Base-by-base conservation (phyloP, 352 stramenopile genomes). In the Phytophthora melonis region DNA sequence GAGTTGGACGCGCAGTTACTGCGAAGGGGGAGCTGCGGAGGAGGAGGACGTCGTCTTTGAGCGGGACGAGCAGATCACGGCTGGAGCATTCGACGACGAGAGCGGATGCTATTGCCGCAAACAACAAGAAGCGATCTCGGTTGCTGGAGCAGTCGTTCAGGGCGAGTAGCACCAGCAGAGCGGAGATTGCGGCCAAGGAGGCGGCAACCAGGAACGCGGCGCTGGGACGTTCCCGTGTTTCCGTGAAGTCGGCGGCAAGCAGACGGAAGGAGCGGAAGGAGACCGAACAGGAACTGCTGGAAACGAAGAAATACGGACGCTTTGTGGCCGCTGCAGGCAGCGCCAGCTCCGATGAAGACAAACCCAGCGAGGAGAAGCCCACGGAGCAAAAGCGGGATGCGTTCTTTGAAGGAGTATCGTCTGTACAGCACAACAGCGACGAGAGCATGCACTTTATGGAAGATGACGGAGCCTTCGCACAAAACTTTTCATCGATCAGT, bases 331-430 rank as follows among this genome's bases (percentile, higher is more conserved):
- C 65, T 9, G 50, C 27, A 53, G 39, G 10, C 4, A 63, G 41
- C 61, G 19, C 49, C 6, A 64, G 36, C 45, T 70, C 68, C 16
- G 61, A 67, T 18, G 53, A 72, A 32, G 30, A 72, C 39, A 73
- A 58, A 21, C 25, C 30, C 14, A 27, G n/a, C 43, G 61, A 66
- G n/a, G 43, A 71, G n/a, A 43, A 47, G 13, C 9, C 32, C 11
- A 56, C 62, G 32, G 23, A 45, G 21, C 18, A 16, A 18, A 69
- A 54, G 21, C 63, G 32, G 13, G 52, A 16, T 5, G 58, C 54
- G 43, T 90, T 86, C 63, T 93, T 93, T 69, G 87, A 86, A 36
- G 81, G 82, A n/a, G 77, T 93, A 11, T 93, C 87, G 16, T 93
- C 87, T 0, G 87, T 93, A 18, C 89, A 88, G 4, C 78, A 82